Evolutionary conservation across 805 yeast genomes (phyloP), one percentile per base, ranked within the genome.

Genomic region (Suhomyces emberorum): DNA sequence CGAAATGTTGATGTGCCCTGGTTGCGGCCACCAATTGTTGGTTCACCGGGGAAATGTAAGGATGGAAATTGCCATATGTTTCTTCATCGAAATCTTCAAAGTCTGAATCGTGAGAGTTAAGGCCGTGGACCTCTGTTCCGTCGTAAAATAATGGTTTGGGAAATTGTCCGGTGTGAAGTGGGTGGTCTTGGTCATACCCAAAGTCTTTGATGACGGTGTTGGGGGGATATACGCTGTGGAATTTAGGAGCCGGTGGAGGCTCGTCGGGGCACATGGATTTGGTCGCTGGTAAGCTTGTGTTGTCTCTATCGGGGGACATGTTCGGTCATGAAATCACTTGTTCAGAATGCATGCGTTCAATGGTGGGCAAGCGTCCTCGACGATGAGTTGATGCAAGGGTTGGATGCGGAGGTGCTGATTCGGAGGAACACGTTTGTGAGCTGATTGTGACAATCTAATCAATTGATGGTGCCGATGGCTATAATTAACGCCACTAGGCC

Each of bases 161-260:
- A 27, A 39, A 52, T 32, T 50, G 44, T 25, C 55, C 57, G 11
- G 16, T 30, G 20, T 50, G 32, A 17, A 55, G 46, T 23, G 57
- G 54, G 26, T 53, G 54, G 19, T 23, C 27, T 18, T 30, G 34
- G 20, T 42, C 48, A 39, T 55, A 55, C 14, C 59, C 61, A 26
- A 33, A 55, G 37, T 55, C 61, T 15, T 42, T 42, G 15, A 54
- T 49, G 7, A 38, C 27, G 11, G 59, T 55, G 34, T 41, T 37
- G 9, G 52, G 47, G 11, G 59, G 55, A 26, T 42, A 47, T 19
- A 34, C 25, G 26, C 32, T 34, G 15, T 34, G 23, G 9, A 33
- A 20, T 3, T n/a, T 4, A 14, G 25, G 36, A 12, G 21, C 24
- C 7, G 37, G 37, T 14, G 34, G 34, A 7, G 26, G 26, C 12